Evolutionary conservation across 163 green algal genomes (phyloP).

Genomic region (Coccomyxa subellipsoidea): DNA sequence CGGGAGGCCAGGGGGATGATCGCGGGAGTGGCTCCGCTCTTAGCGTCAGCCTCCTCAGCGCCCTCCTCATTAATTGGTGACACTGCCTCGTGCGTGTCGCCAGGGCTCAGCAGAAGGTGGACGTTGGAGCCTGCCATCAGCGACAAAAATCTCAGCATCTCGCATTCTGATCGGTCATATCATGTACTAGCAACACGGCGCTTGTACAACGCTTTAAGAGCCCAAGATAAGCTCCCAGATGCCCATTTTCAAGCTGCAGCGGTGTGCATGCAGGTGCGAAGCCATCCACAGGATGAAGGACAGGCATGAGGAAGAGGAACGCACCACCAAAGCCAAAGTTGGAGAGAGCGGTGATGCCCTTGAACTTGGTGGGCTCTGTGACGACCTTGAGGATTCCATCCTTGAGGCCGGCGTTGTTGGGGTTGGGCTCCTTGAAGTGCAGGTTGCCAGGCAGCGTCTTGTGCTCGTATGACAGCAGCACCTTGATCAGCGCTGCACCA

Average conservation of each 20-base stretch:
- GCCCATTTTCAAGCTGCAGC: no score
- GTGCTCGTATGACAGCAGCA: conserved; percentile 13
- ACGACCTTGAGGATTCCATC: conserved; percentile 17
- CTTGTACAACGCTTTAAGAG: no score
- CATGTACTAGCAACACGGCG: no score
- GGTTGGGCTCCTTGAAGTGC: conserved; percentile 11
- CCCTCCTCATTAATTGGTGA: neutral
- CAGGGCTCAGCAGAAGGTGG: neutral
- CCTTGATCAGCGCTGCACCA: conserved; percentile 15
- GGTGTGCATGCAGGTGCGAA: no score
- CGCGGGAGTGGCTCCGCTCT: neutral
- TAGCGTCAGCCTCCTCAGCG: neutral
- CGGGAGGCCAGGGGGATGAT: conserved; percentile 10
- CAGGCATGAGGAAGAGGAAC: neutral
- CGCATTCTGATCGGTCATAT: no score
- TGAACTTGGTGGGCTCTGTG: neutral
- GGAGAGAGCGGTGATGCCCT: conserved; percentile 4
- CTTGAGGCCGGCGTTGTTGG: conserved; percentile 12
- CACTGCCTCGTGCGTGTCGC: neutral
- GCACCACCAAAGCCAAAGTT: conserved; percentile 18
- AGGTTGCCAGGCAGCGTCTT: conserved; percentile 14
- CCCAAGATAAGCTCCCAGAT: no score
- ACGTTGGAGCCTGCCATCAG: conserved; percentile 7
- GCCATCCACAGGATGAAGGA: neutral
- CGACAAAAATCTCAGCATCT: neutral